Base-by-base conservation (phyloP, 345 rosid species). In the Leavenworthia alabamica region DNA sequence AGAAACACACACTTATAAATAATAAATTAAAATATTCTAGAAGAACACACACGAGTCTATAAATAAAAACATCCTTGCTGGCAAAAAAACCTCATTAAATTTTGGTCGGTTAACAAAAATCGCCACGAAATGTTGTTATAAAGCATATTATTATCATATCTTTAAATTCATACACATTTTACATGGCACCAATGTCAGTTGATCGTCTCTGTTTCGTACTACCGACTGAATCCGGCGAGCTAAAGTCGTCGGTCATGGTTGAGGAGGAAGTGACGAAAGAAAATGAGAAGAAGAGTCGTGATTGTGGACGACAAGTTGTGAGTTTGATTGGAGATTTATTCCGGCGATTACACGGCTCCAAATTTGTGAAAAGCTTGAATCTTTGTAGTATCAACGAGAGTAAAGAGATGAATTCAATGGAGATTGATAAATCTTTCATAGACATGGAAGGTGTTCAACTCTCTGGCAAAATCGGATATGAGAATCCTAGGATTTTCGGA, bases 401-500 rank as follows among this genome's bases (percentile, higher is more conserved):
- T 14, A 71, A 50, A 41, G 64, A 24, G 13, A 39, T 61, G 0
- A 46, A 32, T 28, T 78, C 47, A 12, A 60, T 40, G 6, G 74
- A 57, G 13, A 51, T 56, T 7, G 49, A 65, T 0, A 62, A 63
- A 1, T 49, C 62, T 43, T 93, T 83, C 65, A 73, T 80, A 31
- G 97, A 93, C 78, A 71, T 78, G 72, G 97, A 85, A 64, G 99
- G 97, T 15, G 81, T 93, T 36, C 86, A 83, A 17, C 66, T 93
- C n/a, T 71, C 81, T 2, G 91, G 78, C 51, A 87, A 89, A 75
- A 79, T 89, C 23, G 96, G 88, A 0, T 76, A 60, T 14, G 97
- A 87, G 17, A 89, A 85, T 61, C 96, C 97, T 0, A 82, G 99
- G 77, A 85, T 85, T 68, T 93, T 89, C 40, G 84, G 99, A 33